These are phyloP conservation scores for Telfairia occidentalis DNA, from an alignment of 331 rosid species.

Conservation along the genomic window DNA sequence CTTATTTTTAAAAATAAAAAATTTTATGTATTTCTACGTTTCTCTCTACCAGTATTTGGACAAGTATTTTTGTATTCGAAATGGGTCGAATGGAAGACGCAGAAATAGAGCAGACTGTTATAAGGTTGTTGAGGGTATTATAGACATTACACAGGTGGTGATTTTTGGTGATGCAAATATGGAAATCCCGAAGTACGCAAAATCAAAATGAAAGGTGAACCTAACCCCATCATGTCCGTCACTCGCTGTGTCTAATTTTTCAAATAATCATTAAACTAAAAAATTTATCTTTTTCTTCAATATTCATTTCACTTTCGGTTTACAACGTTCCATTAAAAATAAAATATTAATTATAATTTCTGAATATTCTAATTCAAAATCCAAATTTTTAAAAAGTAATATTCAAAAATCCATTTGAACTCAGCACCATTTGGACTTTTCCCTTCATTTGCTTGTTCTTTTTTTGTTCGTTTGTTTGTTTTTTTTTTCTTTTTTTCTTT, in stretches of 20 bases:
- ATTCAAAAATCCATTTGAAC: not conserved
- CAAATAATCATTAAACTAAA: not conserved
- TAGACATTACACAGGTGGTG: not conserved
- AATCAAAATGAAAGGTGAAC: not conserved
- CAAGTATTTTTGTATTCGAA: too few relatives aligned
- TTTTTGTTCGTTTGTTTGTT: not conserved
- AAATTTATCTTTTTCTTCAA: not conserved
- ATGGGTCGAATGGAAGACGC: not conserved
- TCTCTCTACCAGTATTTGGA: too few relatives aligned
- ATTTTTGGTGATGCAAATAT: not conserved
- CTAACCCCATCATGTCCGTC: conserved; percentile 7
- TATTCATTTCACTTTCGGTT: not conserved
- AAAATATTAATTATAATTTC: not conserved
- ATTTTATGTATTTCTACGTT: too few relatives aligned
- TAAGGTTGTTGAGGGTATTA: not conserved
- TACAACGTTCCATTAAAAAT: not conserved
- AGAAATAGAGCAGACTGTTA: not conserved
- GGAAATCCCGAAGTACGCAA: not conserved
- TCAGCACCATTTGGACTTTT: not conserved
- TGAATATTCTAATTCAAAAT: not conserved
- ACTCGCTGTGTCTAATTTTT: not conserved
- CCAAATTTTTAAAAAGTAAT: not conserved
- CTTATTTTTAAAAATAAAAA: too few relatives aligned
- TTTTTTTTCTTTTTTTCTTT: not conserved
- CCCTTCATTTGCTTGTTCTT: not conserved